phyloP scores from a whole-genome alignment of 768 basidiomycete species.

The Polyporus arcularius region DNA sequence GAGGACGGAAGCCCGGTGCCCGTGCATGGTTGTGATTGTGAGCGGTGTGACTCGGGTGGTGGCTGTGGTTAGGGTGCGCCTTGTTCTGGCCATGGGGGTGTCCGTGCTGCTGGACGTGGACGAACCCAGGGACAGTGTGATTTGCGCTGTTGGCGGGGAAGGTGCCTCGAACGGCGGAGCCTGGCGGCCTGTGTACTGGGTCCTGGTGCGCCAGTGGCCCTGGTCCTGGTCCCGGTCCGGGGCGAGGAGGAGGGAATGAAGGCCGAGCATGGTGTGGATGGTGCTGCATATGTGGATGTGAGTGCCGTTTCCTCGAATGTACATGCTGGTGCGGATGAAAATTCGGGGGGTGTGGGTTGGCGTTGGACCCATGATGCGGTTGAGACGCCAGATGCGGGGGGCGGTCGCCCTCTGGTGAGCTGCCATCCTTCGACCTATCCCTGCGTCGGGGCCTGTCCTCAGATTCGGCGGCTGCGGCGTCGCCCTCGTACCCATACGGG shows the following conservation, averaged over 20 bases:
- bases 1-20: slow-evolving; percentile 6
- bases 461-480: slow-evolving; percentile 5
- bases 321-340: slow-evolving; percentile 17
- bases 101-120: slow-evolving; percentile 22
- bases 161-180: background rate
- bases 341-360: background rate
- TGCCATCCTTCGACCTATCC: slow-evolving; percentile 8
- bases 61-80: slow-evolving; percentile 12
- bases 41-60: slow-evolving; percentile 18
- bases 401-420: slow-evolving; percentile 9
- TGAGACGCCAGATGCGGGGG: background rate
- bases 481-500: slow-evolving; percentile 30
- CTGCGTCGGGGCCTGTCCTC: slow-evolving; percentile 8
- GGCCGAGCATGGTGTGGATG: slow-evolving; percentile 12
- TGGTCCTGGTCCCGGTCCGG: background rate
- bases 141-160: background rate
- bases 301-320: slow-evolving; percentile 26
- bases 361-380: background rate
- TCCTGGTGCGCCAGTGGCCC: background rate
- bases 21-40: background rate
- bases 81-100: background rate
- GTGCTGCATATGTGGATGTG: slow-evolving; percentile 22
- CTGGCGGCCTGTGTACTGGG: background rate
- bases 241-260: background rate
- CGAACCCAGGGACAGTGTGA: slow-evolving; percentile 24